Percentiles rank a stretch among this genome's conserved stretches.
These are phyloP conservation scores for Euphrasia confusa DNA, from an alignment of 257 asterid species.

Conservation along the genomic window DNA sequence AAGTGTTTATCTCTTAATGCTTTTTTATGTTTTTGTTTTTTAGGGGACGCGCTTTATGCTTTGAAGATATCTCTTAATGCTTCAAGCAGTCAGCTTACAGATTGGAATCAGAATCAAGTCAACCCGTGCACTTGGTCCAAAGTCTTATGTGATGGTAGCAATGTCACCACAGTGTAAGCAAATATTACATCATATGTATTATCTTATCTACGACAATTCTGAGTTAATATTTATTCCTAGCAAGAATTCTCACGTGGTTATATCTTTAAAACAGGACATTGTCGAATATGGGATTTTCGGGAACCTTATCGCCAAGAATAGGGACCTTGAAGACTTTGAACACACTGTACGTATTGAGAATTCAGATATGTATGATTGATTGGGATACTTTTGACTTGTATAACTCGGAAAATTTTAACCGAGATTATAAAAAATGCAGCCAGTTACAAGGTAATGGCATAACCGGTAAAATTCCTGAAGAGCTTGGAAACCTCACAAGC, in stretches of 20 bases:
- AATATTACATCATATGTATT: constrained; percentile 6
- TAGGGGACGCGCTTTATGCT: constrained; percentile 73
- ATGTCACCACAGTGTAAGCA: constrained; percentile 71
- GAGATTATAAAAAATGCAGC: constrained; percentile 34
- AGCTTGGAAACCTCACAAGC: constrained; percentile 73
- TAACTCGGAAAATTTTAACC: constrained; percentile 11
- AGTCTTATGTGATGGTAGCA: constrained; percentile 54
- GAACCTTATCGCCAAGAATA: constrained; percentile 66
- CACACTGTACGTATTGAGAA: constrained; percentile 60
- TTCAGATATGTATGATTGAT: constrained; percentile 19
- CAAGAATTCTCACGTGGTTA: constrained; percentile 16
- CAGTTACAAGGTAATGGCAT: constrained; percentile 86
- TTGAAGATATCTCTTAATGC: constrained; percentile 65
- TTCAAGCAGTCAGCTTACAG: constrained; percentile 56
- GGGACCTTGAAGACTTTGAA: constrained; percentile 57
- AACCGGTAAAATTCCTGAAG: constrained; percentile 70
- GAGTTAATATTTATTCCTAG: constrained; percentile 10
- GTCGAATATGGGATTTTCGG: constrained; percentile 87
- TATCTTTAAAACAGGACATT: constrained; percentile 54
- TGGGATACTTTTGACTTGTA: constrained; percentile 10
- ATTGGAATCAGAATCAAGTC: constrained; percentile 79
- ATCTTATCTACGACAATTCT: neutral
- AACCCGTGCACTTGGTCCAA: constrained; percentile 95
- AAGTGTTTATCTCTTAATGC: neutral
- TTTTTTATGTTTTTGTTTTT: constrained; percentile 19